These are phyloP conservation scores for Debaryomyces fabryi DNA, from an alignment of 1,139 yeast genomes.

Conservation along the genomic window DNA sequence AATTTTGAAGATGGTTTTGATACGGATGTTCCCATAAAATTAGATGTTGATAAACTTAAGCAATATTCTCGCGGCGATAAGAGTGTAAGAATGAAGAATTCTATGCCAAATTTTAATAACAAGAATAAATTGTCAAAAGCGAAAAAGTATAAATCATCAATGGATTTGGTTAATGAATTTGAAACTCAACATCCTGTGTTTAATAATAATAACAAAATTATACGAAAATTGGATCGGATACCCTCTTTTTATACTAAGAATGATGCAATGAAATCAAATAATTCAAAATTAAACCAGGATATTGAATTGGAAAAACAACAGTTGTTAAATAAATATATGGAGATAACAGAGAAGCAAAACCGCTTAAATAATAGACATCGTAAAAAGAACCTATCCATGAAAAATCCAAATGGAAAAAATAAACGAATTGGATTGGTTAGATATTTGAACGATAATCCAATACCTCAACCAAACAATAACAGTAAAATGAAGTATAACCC, in stretches of 20 bases:
- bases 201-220: conserved; percentile 37
- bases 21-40: conserved; percentile 15
- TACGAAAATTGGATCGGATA: conserved; percentile 43
- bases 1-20: conserved; percentile 43
- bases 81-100: conserved; percentile 20
- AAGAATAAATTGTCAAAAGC: conserved; percentile 16
- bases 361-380: conserved; percentile 14
- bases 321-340: conserved; percentile 32
- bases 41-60: conserved; percentile 15
- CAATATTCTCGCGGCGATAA: conserved; percentile 11
- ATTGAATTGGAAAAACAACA: conserved; percentile 26
- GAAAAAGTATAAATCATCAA: conserved; percentile 36
- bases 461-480: conserved; percentile 20
- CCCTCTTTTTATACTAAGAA: conserved; percentile 42
- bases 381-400: conserved; percentile 8
- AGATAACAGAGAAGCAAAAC: conserved; percentile 26
- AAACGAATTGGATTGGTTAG: conserved; percentile 36
- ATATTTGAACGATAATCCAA: conserved; percentile 30
- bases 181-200: conserved; percentile 27
- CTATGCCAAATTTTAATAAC: conserved; percentile 29
- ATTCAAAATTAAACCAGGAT: conserved; percentile 20
- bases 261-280: conserved; percentile 15
- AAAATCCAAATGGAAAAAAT: conserved; percentile 9
- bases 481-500: conserved; percentile 59
- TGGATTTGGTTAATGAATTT: conserved; percentile 26